Conservation (phyloP, 2,329 filamentous ascomycete genomes). For the Mycosphaerelloides madeirae region DNA sequence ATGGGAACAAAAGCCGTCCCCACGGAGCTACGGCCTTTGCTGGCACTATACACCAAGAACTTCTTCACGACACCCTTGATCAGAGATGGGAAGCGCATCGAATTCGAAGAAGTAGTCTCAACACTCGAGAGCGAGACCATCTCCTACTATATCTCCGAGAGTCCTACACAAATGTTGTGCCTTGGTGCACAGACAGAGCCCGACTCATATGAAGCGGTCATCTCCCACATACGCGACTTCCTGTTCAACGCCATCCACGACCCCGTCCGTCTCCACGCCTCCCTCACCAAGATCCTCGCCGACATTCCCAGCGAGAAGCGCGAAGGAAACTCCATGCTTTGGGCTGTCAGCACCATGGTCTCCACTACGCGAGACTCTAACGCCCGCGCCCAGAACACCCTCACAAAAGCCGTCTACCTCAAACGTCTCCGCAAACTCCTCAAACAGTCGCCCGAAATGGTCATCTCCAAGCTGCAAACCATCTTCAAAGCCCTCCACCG, state of each 20-base stretch:
- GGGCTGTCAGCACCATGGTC: conserved; percentile 65
- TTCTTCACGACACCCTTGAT: conserved; percentile 91
- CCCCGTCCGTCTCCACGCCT: conserved; percentile 56
- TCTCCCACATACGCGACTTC: conserved; percentile 79
- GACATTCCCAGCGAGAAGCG: conserved; percentile 92
- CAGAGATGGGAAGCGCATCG: conserved; percentile 68
- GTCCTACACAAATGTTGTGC: conserved; percentile 69
- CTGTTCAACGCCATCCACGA: conserved; percentile 90
- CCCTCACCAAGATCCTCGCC: conserved; percentile 75
- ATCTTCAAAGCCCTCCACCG: conserved; percentile 72
- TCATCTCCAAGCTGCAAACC: conserved; percentile 72
- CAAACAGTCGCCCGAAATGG: conserved; percentile 66
- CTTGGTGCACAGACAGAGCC: conserved; percentile 82
- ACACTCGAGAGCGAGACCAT: conserved; percentile 89
- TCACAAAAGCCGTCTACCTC: conserved; percentile 83
- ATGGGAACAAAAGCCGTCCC: conserved; percentile 74
- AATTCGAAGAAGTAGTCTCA: conserved; percentile 89
- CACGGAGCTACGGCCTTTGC: conserved; percentile 74
- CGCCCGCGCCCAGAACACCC: conserved; percentile 69
- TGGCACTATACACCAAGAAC: conserved; percentile 80
- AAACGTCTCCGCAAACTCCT: conserved; percentile 79
- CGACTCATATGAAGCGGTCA: conserved; percentile 76
- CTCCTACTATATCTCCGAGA: conserved; percentile 70
- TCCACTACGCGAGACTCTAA: conserved; percentile 75
- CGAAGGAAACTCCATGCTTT: conserved; percentile 65